Evolutionary conservation across 2,329 filamentous ascomycete species (phyloP), one percentile per base, ranked within the genome.

Genomic region (Stromatinia cepivora): DNA sequence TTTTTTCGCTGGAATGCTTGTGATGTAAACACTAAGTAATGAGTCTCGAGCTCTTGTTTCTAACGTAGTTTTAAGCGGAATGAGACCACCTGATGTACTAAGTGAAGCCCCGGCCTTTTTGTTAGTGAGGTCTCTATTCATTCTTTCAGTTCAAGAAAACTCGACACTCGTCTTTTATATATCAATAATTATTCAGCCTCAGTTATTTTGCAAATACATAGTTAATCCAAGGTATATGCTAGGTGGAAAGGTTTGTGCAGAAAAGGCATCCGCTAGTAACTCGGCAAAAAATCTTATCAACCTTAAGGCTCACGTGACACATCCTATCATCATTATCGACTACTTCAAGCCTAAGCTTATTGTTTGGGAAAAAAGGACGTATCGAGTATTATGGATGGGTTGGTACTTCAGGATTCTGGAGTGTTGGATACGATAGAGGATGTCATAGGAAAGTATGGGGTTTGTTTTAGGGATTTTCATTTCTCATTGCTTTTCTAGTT

Each of bases 1-100:
- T 75, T 85, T 84, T 79, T 89, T 91, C 72, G 88, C 87, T 59
- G 91, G 91, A 67, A 91, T 86, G 76, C 90, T 85, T 63, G 92
- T 90, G 72, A 92, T 87, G 78, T 90, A 91, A 67, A 89, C 89
- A 70, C 86, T 83, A 63, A 90, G 84, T 71, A 86, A 81, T 50
- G 81, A 80, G 70, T 89, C 84, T 68, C 87, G 85, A 73, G 88
- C 85, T 65, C 84, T 82, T 66, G 88, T 83, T 77, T 90, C 88
- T 58, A 89, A 83, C 1, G 85, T 86, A 5, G 88, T 90, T 79
- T 89, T 90, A 61, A 90, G 81, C 42, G 87, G 87, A 56, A 89
- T 84, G 58, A 90, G 72, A 52, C n/a, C 34, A 1, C 69, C 71
- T 65, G 42, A 59, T 34, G 42, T 50, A 15, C 31, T 56, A 39